phyloP scores from a whole-genome alignment of 768 basidiomycete genomes.

The Tylopilus plumbeoviolaceoides region DNA sequence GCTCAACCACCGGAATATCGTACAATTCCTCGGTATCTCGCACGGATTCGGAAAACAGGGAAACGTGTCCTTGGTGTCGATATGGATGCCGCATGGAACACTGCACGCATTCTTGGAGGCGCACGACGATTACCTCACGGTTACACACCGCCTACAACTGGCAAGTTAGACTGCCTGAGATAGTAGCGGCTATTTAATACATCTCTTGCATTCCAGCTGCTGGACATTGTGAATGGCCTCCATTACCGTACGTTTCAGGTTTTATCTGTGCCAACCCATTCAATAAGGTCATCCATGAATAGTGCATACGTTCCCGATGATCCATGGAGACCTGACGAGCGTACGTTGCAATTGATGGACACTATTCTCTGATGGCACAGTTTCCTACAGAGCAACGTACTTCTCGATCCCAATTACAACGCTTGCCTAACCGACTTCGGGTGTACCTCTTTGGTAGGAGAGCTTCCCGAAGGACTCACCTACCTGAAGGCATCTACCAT shows the following conservation, averaged over 20 bases:
- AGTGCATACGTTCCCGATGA: slow-evolving; percentile 11
- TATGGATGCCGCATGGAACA: slow-evolving; percentile 9
- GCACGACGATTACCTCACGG: not conserved
- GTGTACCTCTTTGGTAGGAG: slow-evolving; percentile 6
- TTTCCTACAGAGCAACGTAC: slow-evolving; percentile 7
- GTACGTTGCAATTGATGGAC: not conserved
- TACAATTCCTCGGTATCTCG: slow-evolving; percentile 1
- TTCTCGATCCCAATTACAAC: slow-evolving; percentile 6
- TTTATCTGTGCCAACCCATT: not conserved
- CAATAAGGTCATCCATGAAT: not conserved
- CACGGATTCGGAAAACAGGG: slow-evolving; percentile 7
- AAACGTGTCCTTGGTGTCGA: slow-evolving; percentile 3
- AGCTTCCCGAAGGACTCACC: not conserved
- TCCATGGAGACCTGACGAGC: slow-evolving; percentile 7
- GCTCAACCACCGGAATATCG: slow-evolving; percentile 2
- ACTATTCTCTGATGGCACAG: not conserved
- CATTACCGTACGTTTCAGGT: not conserved
- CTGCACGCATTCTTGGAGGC: slow-evolving; percentile 1
- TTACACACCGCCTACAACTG: slow-evolving; percentile 4
- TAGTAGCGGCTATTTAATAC: not conserved
- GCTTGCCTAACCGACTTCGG: slow-evolving; percentile 10
- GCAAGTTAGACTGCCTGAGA: not conserved
- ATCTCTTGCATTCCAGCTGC: too few relatives aligned
- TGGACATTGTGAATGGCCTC: not conserved
- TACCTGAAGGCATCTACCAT: not conserved